Percentiles rank a stretch among this genome's conserved stretches.
Conservation (phyloP, 495 filamentous ascomycete genomes). For the Platismatia glauca region DNA sequence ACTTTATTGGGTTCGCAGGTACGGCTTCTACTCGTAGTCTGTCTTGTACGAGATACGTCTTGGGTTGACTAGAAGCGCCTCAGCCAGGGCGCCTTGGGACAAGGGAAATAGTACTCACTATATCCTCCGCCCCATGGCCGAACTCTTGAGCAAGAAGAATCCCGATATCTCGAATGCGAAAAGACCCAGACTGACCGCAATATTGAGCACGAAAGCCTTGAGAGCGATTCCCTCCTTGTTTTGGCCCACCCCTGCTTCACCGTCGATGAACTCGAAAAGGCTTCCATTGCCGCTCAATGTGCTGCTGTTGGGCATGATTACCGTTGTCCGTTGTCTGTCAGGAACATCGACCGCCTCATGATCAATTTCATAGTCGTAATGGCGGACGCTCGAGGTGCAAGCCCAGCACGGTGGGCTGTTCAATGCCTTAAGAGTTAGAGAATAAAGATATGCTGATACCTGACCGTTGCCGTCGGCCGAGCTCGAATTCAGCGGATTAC, state of each 20-base stretch:
- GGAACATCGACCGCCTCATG: not conserved
- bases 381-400: not conserved
- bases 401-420: not conserved
- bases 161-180: constrained; percentile 20
- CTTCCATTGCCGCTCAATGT: constrained; percentile 9
- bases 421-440: not conserved
- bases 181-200: constrained; percentile 21
- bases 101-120: constrained; percentile 14
- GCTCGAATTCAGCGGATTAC: too few relatives aligned
- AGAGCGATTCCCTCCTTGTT: constrained; percentile 19
- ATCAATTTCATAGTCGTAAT: not conserved
- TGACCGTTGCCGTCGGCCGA: not conserved
- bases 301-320: constrained; percentile 16
- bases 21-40: constrained; percentile 22
- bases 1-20: constrained; percentile 21
- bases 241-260: constrained; percentile 16
- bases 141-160: constrained; percentile 25
- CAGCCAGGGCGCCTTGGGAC: not conserved
- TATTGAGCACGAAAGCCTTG: constrained; percentile 24
- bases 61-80: constrained; percentile 20
- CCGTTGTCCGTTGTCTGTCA: not conserved
- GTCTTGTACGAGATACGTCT: constrained; percentile 25
- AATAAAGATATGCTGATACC: not conserved
- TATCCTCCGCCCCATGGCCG: constrained; percentile 23
- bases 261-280: constrained; percentile 15